Evolutionary conservation across 2,329 filamentous ascomycete genomes (phyloP).

Genomic region (Xylariaceae sp.): DNA sequence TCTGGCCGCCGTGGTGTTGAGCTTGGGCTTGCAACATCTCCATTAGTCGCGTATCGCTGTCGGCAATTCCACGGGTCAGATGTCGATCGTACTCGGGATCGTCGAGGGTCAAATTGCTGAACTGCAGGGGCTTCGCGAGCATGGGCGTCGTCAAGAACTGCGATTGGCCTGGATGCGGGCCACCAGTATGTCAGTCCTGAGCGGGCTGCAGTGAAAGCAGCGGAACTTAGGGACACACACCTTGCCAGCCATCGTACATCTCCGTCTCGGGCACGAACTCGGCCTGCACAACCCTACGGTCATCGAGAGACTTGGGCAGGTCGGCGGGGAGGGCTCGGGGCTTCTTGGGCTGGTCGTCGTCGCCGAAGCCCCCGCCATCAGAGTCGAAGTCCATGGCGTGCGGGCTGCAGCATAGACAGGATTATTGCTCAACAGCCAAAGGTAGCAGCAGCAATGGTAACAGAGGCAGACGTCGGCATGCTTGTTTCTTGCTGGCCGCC

Average conservation of each 20-base stretch:
- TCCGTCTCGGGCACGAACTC: conserved; percentile 80
- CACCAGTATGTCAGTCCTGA: conserved; percentile 16
- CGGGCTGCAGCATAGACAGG: conserved; percentile 30
- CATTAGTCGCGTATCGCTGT: conserved; percentile 85
- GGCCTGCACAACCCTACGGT: conserved; percentile 67
- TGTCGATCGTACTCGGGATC: conserved; percentile 72
- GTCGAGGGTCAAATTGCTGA: conserved; percentile 77
- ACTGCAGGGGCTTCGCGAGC: conserved; percentile 77
- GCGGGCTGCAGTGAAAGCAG: conserved; percentile 7
- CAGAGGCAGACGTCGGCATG: conserved; percentile 20
- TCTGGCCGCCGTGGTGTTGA: conserved; percentile 72
- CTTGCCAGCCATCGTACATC: conserved; percentile 99
- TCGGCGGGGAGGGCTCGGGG: conserved; percentile 69
- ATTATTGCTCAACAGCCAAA: conserved; percentile 21
- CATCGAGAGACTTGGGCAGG: conserved; percentile 87
- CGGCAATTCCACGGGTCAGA: conserved; percentile 54
- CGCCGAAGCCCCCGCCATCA: conserved; percentile 43
- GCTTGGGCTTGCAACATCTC: conserved; percentile 95
- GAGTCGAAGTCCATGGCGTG: conserved; percentile 59
- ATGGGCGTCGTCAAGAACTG: conserved; percentile 89
- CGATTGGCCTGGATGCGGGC: conserved; percentile 69
- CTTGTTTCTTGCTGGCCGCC: conserved; percentile 14
- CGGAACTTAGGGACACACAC: conserved; percentile 41
- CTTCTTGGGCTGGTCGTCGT: conserved; percentile 39
- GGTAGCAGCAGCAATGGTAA: conserved; percentile 3